Conservation (phyloP, 2,329 filamentous ascomycete species). For the Xylaria arbuscula region DNA sequence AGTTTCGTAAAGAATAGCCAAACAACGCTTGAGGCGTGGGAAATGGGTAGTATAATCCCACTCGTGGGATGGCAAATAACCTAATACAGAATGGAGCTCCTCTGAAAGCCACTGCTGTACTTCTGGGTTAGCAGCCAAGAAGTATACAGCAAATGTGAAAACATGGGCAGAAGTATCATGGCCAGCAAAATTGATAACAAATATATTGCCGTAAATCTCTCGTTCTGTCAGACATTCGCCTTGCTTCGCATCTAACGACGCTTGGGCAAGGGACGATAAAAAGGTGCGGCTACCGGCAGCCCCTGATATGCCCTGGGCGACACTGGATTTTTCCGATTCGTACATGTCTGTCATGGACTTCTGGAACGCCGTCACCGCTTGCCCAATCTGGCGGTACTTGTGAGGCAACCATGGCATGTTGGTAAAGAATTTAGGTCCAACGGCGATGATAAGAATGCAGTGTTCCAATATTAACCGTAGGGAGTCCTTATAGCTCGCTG, state of each 20-base stretch:
- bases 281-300: conserved; percentile 42
- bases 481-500: conserved; percentile 45
- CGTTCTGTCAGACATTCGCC: conserved; percentile 52
- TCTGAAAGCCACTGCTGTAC: conserved; percentile 34
- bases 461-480: conserved; percentile 48
- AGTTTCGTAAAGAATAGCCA: conserved; percentile 56
- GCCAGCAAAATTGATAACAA: conserved; percentile 44
- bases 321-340: conserved; percentile 46
- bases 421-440: conserved; percentile 46
- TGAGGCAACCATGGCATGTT: conserved; percentile 41
- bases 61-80: conserved; percentile 27
- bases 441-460: conserved; percentile 46
- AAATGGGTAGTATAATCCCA: conserved; percentile 47
- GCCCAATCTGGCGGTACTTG: conserved; percentile 37
- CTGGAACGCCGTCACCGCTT: conserved; percentile 45
- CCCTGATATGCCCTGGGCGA: conserved; percentile 25
- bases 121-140: conserved; percentile 39
- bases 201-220: conserved; percentile 55
- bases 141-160: conserved; percentile 37
- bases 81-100: conserved; percentile 12
- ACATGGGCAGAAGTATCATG: conserved; percentile 33
- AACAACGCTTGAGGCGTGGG: conserved; percentile 55
- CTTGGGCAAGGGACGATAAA: conserved; percentile 56
- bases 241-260: conserved; percentile 60
- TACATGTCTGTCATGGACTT: conserved; percentile 48